A percentile compares a stretch with the other conserved stretches of the same genome.
These are phyloP conservation scores for Pseudisothecium myosuroides DNA, from an alignment of 225 moss, liverwort and hornwort genomes.

Conservation along the genomic window DNA sequence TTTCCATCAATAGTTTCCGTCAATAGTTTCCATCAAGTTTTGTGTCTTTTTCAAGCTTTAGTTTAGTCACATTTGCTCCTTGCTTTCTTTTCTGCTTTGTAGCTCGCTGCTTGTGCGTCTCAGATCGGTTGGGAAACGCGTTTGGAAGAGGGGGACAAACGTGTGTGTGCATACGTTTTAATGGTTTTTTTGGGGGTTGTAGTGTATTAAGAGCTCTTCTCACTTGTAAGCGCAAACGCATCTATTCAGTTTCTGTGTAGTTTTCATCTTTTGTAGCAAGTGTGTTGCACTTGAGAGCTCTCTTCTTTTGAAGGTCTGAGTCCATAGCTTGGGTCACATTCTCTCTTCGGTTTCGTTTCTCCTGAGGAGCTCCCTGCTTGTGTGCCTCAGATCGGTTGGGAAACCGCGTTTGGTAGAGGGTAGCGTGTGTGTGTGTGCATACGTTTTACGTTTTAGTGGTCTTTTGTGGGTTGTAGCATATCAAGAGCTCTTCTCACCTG, in stretches of 20 bases:
- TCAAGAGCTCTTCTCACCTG: neutral
- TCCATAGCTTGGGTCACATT: neutral
- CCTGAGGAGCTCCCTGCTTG: neutral
- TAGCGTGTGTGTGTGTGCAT: neutral
- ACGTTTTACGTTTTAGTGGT: neutral
- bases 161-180: neutral
- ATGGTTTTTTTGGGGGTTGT: neutral
- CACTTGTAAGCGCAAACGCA: neutral
- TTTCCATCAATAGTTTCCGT: neutral
- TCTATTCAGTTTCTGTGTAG: neutral
- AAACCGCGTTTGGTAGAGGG: neutral
- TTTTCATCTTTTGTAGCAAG: neutral
- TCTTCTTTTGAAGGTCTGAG: too few relatives aligned
- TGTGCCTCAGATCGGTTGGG: neutral
- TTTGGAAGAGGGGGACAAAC: neutral
- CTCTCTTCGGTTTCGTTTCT: neutral
- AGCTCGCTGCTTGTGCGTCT: neutral
- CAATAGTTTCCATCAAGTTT: neutral
- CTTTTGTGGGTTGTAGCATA: neutral
- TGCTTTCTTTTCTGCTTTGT: neutral
- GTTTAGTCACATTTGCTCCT: neutral
- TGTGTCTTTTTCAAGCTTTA: too few relatives aligned
- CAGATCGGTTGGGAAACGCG: too few relatives aligned
- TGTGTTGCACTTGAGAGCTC: neutral
- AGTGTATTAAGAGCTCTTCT: neutral